phyloP scores from a whole-genome alignment of 257 asterid genomes.

The Rehmannia glutinosa region DNA sequence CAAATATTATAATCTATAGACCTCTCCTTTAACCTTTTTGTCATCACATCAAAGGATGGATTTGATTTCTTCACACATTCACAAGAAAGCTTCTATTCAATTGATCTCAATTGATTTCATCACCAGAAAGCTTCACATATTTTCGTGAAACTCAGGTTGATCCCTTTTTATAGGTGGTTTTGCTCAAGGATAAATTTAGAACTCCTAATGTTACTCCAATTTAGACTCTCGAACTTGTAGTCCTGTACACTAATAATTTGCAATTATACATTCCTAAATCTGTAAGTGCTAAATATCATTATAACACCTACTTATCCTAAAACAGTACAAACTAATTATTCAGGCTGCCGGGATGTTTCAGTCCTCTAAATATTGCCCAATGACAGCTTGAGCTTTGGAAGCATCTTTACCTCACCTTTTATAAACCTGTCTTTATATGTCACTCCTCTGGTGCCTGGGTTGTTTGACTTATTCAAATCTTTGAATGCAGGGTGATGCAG shows the following conservation, averaged over 20 bases:
- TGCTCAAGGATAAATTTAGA: background rate
- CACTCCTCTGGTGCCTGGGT: background rate
- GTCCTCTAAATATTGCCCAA: background rate
- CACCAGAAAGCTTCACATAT: background rate
- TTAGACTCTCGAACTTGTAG: background rate
- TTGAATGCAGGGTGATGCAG: slow-evolving; percentile 92
- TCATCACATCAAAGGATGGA: background rate
- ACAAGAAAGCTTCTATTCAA: background rate
- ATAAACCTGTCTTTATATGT: background rate
- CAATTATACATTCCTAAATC: background rate
- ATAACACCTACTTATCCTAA: background rate
- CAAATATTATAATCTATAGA: too few species aligned
- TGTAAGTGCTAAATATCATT: background rate
- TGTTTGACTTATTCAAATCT: slow-evolving; percentile 16
- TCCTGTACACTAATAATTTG: background rate
- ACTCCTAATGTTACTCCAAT: background rate
- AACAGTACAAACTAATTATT: background rate
- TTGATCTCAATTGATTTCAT: background rate
- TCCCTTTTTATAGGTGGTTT: background rate
- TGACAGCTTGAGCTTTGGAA: background rate
- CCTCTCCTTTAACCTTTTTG: too few species aligned
- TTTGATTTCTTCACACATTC: background rate
- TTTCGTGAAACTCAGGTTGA: too few species aligned
- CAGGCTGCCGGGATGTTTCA: background rate
- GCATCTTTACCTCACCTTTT: background rate